Conservation (phyloP, 495 filamentous ascomycete species). For the Haplographium delicatum region DNA sequence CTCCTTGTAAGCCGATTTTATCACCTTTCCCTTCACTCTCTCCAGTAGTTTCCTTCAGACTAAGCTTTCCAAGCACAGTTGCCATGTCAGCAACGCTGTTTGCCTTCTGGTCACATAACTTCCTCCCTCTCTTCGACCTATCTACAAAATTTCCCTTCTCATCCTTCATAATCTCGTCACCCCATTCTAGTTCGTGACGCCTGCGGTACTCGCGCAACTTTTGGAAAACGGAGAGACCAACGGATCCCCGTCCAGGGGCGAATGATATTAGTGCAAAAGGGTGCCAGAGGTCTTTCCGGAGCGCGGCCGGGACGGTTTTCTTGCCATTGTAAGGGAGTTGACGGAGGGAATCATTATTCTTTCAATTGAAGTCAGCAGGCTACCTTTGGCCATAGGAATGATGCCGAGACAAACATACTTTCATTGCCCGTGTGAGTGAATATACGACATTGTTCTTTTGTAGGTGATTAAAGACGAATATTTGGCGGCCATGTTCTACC, state of each 20-base stretch:
- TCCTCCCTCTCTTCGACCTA: slow-evolving; percentile 43
- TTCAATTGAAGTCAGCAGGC: not conserved
- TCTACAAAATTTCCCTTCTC: slow-evolving; percentile 29
- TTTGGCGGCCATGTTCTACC: slow-evolving; percentile 51
- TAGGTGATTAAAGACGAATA: slow-evolving; percentile 81
- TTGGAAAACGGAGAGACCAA: slow-evolving; percentile 71
- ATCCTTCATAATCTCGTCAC: slow-evolving; percentile 35
- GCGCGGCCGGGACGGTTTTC: slow-evolving; percentile 68
- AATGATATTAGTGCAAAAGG: slow-evolving; percentile 75
- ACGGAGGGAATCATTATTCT: slow-evolving; percentile 62
- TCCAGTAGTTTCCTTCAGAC: slow-evolving; percentile 19
- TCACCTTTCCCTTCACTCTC: slow-evolving; percentile 17
- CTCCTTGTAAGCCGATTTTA: slow-evolving; percentile 33
- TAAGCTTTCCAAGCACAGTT: slow-evolving; percentile 55
- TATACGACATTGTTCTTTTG: slow-evolving; percentile 79
- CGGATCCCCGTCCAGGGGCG: slow-evolving; percentile 40
- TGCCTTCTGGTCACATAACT: slow-evolving; percentile 83
- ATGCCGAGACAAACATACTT: slow-evolving; percentile 42
- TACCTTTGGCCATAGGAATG: not conserved
- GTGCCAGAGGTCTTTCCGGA: slow-evolving; percentile 91
- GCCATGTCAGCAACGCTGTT: slow-evolving; percentile 85
- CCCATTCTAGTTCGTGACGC: slow-evolving; percentile 63
- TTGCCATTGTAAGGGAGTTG: slow-evolving; percentile 89
- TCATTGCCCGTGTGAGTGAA: slow-evolving; percentile 61
- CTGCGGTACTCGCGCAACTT: slow-evolving; percentile 77